phyloP scores from a whole-genome alignment of 2,329 filamentous ascomycete species.

The Leptodontidium sp. region DNA sequence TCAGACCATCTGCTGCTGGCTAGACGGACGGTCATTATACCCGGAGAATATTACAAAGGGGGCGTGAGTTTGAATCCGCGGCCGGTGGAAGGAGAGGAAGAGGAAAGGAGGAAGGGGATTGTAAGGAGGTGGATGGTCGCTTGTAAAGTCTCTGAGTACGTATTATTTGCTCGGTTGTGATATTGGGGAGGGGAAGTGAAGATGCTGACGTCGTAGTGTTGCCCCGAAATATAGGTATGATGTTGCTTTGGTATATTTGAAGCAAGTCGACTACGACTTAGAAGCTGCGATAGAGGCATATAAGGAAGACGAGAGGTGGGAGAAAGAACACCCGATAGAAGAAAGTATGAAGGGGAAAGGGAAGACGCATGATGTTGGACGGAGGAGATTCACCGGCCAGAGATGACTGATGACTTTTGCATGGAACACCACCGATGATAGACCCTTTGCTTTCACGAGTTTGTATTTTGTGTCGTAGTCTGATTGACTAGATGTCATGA shows the following conservation, averaged over 20 bases:
- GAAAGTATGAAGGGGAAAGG: slow-evolving; percentile 54
- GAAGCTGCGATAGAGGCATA: slow-evolving; percentile 69
- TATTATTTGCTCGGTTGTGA: slow-evolving; percentile 29
- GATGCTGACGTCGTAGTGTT: slow-evolving; percentile 46
- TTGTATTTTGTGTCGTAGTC: slow-evolving; percentile 33
- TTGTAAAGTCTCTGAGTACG: slow-evolving; percentile 79
- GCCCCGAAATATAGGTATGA: slow-evolving; percentile 61
- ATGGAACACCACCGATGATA: slow-evolving; percentile 7
- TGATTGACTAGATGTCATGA: slow-evolving; percentile 34
- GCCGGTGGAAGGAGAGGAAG: slow-evolving; percentile 77
- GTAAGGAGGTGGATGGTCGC: slow-evolving; percentile 81
- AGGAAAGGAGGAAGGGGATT: slow-evolving; percentile 73
- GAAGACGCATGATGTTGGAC: slow-evolving; percentile 45
- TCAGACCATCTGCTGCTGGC: slow-evolving; percentile 76
- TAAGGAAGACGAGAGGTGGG: slow-evolving; percentile 79
- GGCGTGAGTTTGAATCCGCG: slow-evolving; percentile 73
- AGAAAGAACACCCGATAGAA: slow-evolving; percentile 69
- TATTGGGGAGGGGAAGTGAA: neutral
- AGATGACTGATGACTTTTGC: slow-evolving; percentile 28
- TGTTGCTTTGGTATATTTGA: slow-evolving; percentile 77
- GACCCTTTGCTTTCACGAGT: slow-evolving; percentile 18
- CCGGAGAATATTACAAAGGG: slow-evolving; percentile 72
- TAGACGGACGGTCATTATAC: slow-evolving; percentile 75
- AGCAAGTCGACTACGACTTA: slow-evolving; percentile 73
- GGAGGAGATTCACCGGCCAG: slow-evolving; percentile 44